Evolutionary conservation across 192 early-diverging fungal genomes (phyloP).

Genomic region (Coemansia sp.): DNA sequence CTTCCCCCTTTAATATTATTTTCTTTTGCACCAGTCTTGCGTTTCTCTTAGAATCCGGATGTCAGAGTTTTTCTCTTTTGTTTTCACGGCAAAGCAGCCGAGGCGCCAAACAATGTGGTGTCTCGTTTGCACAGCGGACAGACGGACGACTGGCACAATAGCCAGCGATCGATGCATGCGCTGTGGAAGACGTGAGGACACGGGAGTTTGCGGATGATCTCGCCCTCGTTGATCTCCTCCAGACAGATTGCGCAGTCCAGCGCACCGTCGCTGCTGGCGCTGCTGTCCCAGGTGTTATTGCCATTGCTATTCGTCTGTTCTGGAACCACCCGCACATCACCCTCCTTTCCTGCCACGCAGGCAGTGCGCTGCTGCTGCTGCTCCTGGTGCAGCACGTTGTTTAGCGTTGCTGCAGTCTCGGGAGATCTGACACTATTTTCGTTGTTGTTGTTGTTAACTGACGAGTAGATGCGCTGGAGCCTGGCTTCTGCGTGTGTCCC

Average conservation of each 20-base stretch:
- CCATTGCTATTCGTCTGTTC: background rate
- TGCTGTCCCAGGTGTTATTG: conserved; percentile 9
- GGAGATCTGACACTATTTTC: too few species aligned
- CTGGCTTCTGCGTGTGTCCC: background rate
- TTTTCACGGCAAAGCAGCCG: background rate
- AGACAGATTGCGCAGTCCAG: conserved; percentile 54
- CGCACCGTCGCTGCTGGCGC: background rate
- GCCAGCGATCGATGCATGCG: conserved; percentile 55
- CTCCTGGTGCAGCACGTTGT: too few species aligned
- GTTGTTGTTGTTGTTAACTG: conserved; percentile 2
- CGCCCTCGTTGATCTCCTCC: conserved; percentile 37
- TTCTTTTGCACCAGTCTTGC: too few species aligned
- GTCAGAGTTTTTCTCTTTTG: too few species aligned
- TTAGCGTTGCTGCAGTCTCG: too few species aligned
- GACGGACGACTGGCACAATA: conserved; percentile 44
- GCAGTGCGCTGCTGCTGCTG: background rate
- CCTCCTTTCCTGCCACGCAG: background rate
- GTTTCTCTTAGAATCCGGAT: too few species aligned
- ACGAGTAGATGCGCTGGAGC: conserved; percentile 15
- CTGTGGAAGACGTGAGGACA: conserved; percentile 53
- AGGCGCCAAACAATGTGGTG: conserved; percentile 12
- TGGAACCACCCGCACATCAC: background rate
- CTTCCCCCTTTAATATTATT: too few species aligned
- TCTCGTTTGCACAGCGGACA: conserved; percentile 56
- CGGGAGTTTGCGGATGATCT: conserved; percentile 39